A percentile compares a stretch with the other conserved stretches of the same genome.
Conservation (phyloP, 208 protist genomes). For the Tritrichomonas musculus region DNA sequence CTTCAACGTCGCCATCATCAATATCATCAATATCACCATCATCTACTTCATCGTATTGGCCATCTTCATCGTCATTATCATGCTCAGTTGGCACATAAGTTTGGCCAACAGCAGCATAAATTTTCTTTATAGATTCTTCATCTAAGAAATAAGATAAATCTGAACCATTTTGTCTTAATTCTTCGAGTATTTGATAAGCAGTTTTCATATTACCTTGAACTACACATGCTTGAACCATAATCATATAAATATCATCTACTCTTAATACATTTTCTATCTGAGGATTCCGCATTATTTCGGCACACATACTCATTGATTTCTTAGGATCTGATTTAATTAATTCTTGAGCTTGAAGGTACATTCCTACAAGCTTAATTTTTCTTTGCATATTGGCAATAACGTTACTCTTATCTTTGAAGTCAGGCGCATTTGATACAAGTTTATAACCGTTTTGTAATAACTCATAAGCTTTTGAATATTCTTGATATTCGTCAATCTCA, state of each 20-base stretch:
- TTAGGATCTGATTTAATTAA: not conserved
- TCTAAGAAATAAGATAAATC: not conserved
- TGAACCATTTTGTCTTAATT: not conserved
- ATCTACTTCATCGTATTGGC: not conserved
- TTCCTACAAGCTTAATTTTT: not conserved
- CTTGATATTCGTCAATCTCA: constrained; percentile 11
- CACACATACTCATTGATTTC: not conserved
- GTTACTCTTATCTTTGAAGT: not conserved
- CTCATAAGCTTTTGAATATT: not conserved
- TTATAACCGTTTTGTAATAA: not conserved
- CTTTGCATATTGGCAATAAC: not conserved
- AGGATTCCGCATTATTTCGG: not conserved
- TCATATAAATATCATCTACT: not conserved
- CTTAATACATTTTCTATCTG: not conserved
- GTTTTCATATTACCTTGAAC: not conserved
- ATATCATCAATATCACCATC: not conserved
- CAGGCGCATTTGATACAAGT: not conserved
- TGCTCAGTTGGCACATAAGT: not conserved
- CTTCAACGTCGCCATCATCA: not conserved
- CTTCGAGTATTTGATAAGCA: not conserved
- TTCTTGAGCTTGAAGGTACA: not conserved
- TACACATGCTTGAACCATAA: not conserved
- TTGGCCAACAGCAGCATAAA: not conserved
- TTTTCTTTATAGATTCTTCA: not conserved
- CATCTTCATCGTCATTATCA: not conserved